Percentiles rank a stretch among this genome's conserved stretches.
Conservation (phyloP, 805 yeast genomes). For the Jamesozyma jinghongensis region DNA sequence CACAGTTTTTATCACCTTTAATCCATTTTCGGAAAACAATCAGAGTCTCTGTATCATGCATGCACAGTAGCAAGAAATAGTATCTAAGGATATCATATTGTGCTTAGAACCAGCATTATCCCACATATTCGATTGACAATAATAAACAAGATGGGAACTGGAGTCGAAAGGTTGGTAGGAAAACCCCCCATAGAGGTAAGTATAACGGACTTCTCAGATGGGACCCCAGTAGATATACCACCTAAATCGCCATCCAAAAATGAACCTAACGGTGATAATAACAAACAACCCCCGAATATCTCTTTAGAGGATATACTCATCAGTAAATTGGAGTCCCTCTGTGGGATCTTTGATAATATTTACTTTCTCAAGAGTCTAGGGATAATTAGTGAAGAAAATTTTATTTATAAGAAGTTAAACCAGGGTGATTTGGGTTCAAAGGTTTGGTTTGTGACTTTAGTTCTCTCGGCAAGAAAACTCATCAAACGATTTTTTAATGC, state of each 20-base stretch:
- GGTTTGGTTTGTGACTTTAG: conserved; percentile 23
- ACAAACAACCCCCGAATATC: no score
- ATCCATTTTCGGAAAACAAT: no score
- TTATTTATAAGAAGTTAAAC: conserved; percentile 18
- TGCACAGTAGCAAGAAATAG: no score
- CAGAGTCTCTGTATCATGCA: no score
- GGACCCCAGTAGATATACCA: background rate
- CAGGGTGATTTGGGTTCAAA: conserved; percentile 24
- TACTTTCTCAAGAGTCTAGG: conserved; percentile 24
- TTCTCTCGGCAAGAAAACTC: conserved; percentile 17
- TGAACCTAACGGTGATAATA: background rate
- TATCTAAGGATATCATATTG: no score
- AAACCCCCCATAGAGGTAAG: background rate
- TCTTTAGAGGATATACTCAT: conserved; percentile 15
- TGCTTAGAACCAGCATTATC: no score
- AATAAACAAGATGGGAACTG: no score
- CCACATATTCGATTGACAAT: no score
- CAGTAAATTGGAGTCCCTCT: conserved; percentile 16
- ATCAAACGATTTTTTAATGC: conserved; percentile 8
- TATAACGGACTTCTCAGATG: background rate
- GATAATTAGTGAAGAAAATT: conserved; percentile 19
- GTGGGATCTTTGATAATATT: conserved; percentile 22
- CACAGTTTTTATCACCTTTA: no score
- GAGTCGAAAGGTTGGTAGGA: no score
- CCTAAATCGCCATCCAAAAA: no score